A percentile compares a stretch with the other conserved stretches of the same genome.
Conservation (phyloP, 306 rosid species). For the Carpinus viminea region DNA sequence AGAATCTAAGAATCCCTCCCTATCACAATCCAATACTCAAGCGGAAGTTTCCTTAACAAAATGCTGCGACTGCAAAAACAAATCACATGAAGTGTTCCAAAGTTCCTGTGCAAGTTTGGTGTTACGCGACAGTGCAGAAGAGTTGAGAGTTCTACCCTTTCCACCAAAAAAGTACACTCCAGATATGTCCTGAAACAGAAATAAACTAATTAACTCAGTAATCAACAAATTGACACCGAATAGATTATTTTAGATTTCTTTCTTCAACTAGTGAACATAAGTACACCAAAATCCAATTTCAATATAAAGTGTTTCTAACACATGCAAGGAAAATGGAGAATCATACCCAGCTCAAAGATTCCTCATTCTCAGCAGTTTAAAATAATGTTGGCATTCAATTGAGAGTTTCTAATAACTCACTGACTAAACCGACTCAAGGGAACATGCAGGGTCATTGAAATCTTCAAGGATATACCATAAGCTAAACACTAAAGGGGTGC, state of each 20-base stretch:
- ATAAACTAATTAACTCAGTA: neutral
- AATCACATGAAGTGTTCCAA: constrained; percentile 65
- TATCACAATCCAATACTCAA: constrained; percentile 25
- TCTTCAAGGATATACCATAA: neutral
- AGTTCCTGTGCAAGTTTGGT: constrained; percentile 61
- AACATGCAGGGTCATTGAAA: neutral
- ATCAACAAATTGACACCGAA: neutral
- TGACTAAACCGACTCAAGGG: neutral
- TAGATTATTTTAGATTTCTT: neutral
- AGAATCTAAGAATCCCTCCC: constrained; percentile 7
- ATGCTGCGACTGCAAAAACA: constrained; percentile 53
- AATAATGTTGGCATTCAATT: neutral
- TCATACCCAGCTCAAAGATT: neutral
- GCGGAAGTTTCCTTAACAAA: constrained; percentile 31
- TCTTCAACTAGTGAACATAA: neutral
- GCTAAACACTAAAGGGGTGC: neutral
- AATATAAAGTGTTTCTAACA: neutral
- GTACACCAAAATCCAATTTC: neutral
- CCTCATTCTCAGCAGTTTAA: neutral
- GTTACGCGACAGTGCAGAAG: constrained; percentile 58
- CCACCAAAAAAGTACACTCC: constrained; percentile 83
- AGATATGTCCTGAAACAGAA: constrained; percentile 61
- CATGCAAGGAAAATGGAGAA: neutral
- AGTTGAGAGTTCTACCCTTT: constrained; percentile 53
- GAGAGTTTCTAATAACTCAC: neutral